Evolutionary conservation across 108 stramenopile species (phyloP).

Genomic region (Thalassiosira profunda): DNA sequence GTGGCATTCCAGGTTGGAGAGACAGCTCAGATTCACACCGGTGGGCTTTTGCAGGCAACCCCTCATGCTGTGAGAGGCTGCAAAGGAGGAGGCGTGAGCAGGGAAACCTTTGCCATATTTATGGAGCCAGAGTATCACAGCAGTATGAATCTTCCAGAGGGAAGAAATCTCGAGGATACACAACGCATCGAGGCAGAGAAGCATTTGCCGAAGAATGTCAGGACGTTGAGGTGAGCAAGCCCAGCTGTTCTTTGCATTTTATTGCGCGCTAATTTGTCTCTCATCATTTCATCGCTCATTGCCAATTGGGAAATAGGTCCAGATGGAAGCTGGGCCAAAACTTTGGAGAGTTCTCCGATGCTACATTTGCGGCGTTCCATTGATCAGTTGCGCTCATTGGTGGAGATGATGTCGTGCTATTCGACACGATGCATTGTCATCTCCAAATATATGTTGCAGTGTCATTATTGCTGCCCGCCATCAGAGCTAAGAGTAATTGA

Average conservation of each 20-base stretch:
- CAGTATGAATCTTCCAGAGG: constrained; percentile 57
- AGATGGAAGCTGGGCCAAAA: constrained; percentile 71
- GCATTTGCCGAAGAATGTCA: constrained; percentile 49
- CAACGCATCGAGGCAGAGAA: constrained; percentile 50
- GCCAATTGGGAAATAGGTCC: too few relatives aligned
- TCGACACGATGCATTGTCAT: too few relatives aligned
- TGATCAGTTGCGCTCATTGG: constrained; percentile 10
- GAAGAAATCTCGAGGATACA: constrained; percentile 54
- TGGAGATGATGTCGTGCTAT: neutral
- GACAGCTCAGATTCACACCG: constrained; percentile 93
- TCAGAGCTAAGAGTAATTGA: constrained; percentile 22
- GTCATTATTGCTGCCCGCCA: too few relatives aligned
- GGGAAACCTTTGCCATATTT: constrained; percentile 83
- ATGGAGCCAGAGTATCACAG: constrained; percentile 78
- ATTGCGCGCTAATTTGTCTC: too few relatives aligned
- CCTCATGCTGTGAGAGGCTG: constrained; percentile 92
- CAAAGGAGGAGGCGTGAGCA: constrained; percentile 39
- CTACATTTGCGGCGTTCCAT: constrained; percentile 79
- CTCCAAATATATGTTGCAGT: too few relatives aligned
- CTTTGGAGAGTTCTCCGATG: constrained; percentile 81
- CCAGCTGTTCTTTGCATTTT: too few relatives aligned
- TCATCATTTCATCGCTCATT: too few relatives aligned
- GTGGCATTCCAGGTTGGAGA: constrained; percentile 93
- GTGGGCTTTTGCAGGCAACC: constrained; percentile 90
- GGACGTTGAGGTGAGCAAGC: constrained; percentile 54